Conservation (phyloP, 108 stramenopile genomes). For the Fragilaria radians region DNA sequence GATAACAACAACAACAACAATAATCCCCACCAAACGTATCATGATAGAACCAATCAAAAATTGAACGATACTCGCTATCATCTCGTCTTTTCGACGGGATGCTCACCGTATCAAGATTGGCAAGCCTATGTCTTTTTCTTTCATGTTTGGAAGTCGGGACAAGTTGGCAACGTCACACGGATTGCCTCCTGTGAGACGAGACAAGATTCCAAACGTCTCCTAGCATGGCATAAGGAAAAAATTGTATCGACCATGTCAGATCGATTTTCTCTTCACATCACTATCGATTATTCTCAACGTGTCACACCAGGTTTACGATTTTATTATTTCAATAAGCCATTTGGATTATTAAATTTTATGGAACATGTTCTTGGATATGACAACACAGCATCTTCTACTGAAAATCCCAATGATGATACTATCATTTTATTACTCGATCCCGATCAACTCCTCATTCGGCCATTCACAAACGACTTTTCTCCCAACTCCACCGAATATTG, state of each 20-base stretch:
- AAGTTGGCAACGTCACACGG: conserved; percentile 74
- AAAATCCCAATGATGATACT: conserved; percentile 15
- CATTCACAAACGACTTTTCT: conserved; percentile 47
- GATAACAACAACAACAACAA: no score
- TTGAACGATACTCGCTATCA: conserved; percentile 6
- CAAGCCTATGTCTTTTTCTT: conserved; percentile 79
- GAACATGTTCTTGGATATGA: conserved; percentile 10
- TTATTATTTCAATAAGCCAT: conserved; percentile 69
- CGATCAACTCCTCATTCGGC: conserved; percentile 60
- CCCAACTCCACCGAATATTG: conserved; percentile 7
- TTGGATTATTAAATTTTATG: conserved; percentile 55
- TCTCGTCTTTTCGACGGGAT: conserved; percentile 24
- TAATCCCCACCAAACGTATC: no score
- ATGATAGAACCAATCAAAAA: no score
- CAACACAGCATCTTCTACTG: background rate
- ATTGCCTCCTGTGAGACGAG: conserved; percentile 57
- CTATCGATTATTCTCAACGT: background rate
- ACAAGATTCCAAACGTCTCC: conserved; percentile 18
- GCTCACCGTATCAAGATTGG: conserved; percentile 57
- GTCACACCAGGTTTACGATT: conserved; percentile 3
- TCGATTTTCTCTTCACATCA: conserved; percentile 43
- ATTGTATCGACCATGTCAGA: conserved; percentile 55
- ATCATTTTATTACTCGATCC: conserved; percentile 70
- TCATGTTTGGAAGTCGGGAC: conserved; percentile 43
- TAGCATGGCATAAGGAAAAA: conserved; percentile 20